Conservation (phyloP, 2,329 filamentous ascomycete genomes). For the Pseudohalonectria lignicola region DNA sequence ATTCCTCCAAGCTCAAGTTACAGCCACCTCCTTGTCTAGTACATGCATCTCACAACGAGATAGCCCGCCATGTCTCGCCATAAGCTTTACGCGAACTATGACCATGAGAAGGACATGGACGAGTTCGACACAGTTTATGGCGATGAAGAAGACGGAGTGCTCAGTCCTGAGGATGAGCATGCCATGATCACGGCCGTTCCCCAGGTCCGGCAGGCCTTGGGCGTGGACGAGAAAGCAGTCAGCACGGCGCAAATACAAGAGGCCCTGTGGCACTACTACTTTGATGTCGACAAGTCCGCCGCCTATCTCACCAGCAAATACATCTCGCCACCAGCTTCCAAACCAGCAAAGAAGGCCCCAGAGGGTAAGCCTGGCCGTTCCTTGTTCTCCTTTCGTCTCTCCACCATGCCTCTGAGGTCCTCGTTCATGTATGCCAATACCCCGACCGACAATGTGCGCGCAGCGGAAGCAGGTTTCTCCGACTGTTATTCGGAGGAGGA, state of each 20-base stretch:
- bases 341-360: conserved; percentile 15
- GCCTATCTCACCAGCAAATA: conserved; percentile 63
- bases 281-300: conserved; percentile 78
- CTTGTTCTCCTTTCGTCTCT: conserved; percentile 2
- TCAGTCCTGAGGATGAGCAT: conserved; percentile 34
- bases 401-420: neutral
- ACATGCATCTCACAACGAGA: no score
- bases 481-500: neutral
- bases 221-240: conserved; percentile 43
- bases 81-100: conserved; percentile 32
- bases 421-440: neutral
- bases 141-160: conserved; percentile 31
- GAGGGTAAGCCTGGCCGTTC: conserved; percentile 11
- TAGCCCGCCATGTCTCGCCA: conserved; percentile 38
- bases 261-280: conserved; percentile 91
- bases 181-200: conserved; percentile 54
- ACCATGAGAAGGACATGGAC: conserved; percentile 39
- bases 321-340: conserved; percentile 29
- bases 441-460: neutral
- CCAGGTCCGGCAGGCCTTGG: conserved; percentile 57
- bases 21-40: neutral
- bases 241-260: conserved; percentile 67
- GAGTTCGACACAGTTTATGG: conserved; percentile 36
- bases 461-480: neutral
- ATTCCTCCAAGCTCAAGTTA: no score